Conservation (phyloP, 805 yeast species). For the Wickerhamomyces tratensis region DNA sequence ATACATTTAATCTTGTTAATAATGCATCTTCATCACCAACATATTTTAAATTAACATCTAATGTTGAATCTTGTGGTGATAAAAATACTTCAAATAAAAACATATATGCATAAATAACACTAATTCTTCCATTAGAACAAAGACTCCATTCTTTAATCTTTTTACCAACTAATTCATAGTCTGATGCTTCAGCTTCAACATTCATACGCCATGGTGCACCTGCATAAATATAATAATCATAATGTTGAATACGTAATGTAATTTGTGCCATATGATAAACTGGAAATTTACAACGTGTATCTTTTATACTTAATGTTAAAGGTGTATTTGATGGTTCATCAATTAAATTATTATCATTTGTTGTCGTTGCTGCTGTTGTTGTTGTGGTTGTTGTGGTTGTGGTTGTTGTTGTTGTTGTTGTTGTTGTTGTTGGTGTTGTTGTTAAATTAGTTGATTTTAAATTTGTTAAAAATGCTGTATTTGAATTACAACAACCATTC, state of each 20-base stretch:
- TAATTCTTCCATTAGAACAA: conserved; percentile 36
- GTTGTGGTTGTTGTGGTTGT: too few species aligned
- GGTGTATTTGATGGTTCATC: conserved; percentile 6
- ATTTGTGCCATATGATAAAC: conserved; percentile 69
- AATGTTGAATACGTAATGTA: conserved; percentile 60
- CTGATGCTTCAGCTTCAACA: conserved; percentile 44
- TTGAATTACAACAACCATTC: conserved; percentile 21
- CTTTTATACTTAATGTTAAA: conserved; percentile 18
- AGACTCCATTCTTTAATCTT: conserved; percentile 45
- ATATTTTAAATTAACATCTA: conserved; percentile 34
- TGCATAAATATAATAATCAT: conserved; percentile 69
- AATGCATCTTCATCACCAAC: conserved; percentile 43
- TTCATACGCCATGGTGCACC: conserved; percentile 81
- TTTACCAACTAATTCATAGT: conserved; percentile 36
- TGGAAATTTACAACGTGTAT: conserved; percentile 50
- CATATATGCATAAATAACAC: conserved; percentile 52
- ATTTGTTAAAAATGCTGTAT: conserved; percentile 8
- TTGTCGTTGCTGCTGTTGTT: too few species aligned
- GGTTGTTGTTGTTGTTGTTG: too few species aligned
- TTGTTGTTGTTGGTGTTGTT: too few species aligned
- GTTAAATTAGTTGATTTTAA: too few species aligned
- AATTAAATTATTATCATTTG: conserved; percentile 7
- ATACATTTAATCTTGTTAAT: conserved; percentile 25
- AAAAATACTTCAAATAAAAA: conserved; percentile 54
- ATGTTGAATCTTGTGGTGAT: conserved; percentile 36